Evolutionary conservation across 2,329 filamentous ascomycete genomes (phyloP).

Genomic region (Monilinia aucupariae): DNA sequence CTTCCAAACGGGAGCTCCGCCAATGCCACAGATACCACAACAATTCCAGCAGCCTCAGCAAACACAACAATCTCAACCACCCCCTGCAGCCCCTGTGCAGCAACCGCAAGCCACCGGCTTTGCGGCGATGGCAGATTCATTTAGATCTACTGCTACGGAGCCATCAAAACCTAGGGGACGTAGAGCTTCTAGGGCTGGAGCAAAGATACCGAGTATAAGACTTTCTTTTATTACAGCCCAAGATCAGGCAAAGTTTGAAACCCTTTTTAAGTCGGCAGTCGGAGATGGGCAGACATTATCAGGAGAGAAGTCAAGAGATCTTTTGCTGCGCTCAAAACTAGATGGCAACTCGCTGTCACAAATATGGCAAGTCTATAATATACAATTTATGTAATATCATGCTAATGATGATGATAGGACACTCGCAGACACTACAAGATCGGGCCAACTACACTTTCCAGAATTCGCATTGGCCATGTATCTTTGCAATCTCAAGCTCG

Average conservation of each 20-base stretch:
- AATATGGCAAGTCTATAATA: conserved; percentile 65
- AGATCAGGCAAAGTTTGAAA: conserved; percentile 96
- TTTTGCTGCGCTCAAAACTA: conserved; percentile 82
- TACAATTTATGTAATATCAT: conserved; percentile 10
- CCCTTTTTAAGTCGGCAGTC: conserved; percentile 91
- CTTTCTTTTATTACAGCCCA: conserved; percentile 92
- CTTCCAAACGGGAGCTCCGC: conserved; percentile 34
- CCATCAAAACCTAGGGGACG: conserved; percentile 41
- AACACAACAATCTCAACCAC: conserved; percentile 45
- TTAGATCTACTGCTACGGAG: conserved; percentile 46
- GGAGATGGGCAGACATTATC: conserved; percentile 80
- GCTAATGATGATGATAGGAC: conserved; percentile 53
- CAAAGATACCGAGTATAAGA: conserved; percentile 87
- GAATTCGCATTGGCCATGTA: conserved; percentile 99
- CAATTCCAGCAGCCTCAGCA: conserved; percentile 35
- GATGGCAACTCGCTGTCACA: conserved; percentile 82
- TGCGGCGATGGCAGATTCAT: conserved; percentile 61
- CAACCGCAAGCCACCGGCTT: conserved; percentile 64
- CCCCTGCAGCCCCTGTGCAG: conserved; percentile 53
- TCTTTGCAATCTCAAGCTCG: conserved; percentile 88
- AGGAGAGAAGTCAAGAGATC: conserved; percentile 85
- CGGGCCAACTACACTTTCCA: conserved; percentile 91
- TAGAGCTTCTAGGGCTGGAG: conserved; percentile 48
- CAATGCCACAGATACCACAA: conserved; percentile 35
- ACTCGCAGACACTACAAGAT: conserved; percentile 90